Conservation (phyloP, 768 basidiomycete species). For the Pilatotrama ljubarskyi region DNA sequence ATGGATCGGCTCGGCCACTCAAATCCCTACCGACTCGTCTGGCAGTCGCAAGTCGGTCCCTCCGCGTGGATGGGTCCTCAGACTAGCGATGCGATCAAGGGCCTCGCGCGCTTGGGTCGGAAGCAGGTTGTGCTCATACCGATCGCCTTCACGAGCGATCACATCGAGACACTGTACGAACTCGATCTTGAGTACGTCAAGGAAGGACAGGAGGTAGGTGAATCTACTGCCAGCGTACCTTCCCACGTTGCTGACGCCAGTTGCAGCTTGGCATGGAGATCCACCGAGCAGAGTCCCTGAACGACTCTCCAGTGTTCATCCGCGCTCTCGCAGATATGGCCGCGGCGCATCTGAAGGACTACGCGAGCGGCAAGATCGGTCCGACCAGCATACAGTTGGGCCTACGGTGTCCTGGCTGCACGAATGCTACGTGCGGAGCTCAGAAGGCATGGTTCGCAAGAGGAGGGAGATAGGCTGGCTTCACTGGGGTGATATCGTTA, state of each 20-base stretch:
- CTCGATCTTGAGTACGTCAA: constrained; percentile 91
- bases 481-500: not conserved
- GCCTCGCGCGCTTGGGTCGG: constrained; percentile 71
- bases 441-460: constrained; percentile 90
- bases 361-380: constrained; percentile 51
- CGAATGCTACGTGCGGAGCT: constrained; percentile 80
- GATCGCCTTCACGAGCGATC: constrained; percentile 98
- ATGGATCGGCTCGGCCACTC: constrained; percentile 82
- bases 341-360: constrained; percentile 71
- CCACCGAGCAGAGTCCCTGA: constrained; percentile 85
- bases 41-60: constrained; percentile 98
- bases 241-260: constrained; percentile 5
- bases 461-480: constrained; percentile 49
- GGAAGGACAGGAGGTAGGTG: constrained; percentile 84
- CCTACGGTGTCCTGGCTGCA: constrained; percentile 93
- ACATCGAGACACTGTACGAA: constrained; percentile 98
- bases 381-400: constrained; percentile 77
- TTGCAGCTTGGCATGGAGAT: constrained; percentile 87
- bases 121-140: constrained; percentile 85
- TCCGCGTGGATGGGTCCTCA: constrained; percentile 99
- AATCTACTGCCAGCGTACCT: not conserved
- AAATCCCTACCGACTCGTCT: constrained; percentile 91
- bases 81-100: constrained; percentile 89
- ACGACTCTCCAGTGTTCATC: constrained; percentile 95
- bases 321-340: constrained; percentile 92